These are phyloP conservation scores for Canavalia ensiformis DNA, from an alignment of 306 rosid genomes.

Conservation along the genomic window DNA sequence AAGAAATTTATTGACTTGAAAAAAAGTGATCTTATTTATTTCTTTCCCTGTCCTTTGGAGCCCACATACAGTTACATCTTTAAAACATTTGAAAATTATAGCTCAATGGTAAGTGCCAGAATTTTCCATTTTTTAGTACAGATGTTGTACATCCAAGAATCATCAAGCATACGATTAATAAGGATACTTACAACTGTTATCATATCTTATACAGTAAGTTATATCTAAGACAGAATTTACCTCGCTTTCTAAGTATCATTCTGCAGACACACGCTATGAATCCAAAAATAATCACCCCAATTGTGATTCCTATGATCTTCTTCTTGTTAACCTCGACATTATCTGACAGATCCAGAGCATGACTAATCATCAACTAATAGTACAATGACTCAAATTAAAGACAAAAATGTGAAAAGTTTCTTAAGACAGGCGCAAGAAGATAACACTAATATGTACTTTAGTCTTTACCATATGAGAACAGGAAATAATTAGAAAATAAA, in stretches of 20 bases:
- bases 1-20: neutral
- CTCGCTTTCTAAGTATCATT: constrained; percentile 1
- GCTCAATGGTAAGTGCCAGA: neutral
- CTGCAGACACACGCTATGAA: constrained; percentile 16
- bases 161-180: no score
- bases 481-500: neutral
- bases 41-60: neutral
- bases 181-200: no score
- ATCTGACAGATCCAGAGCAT: constrained; percentile 15
- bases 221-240: constrained; percentile 1
- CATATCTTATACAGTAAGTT: neutral
- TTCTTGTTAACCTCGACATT: constrained; percentile 11
- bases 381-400: neutral
- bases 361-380: neutral
- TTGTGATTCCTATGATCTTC: neutral
- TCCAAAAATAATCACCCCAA: constrained; percentile 24
- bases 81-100: neutral
- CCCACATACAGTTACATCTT: neutral
- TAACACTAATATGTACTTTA: neutral
- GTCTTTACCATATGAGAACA: neutral
- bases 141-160: no score
- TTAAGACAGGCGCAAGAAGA: neutral
- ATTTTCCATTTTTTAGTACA: neutral
- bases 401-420: neutral
- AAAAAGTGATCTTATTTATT: neutral